phyloP scores from a whole-genome alignment of 108 stramenopile genomes.

The Fragilariopsis cylindrus region DNA sequence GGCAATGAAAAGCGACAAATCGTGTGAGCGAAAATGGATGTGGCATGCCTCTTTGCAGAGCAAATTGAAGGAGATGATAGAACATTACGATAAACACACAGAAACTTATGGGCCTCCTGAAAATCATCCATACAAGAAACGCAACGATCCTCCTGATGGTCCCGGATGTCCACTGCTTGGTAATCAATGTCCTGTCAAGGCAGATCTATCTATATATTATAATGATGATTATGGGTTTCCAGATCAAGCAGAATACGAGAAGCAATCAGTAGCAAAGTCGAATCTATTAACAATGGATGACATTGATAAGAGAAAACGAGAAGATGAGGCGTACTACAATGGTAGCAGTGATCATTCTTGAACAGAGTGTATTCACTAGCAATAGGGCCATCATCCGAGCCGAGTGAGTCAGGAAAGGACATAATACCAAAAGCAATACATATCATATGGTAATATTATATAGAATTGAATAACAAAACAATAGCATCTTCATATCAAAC shows the following conservation, averaged over 20 bases:
- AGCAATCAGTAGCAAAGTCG: slow-evolving; percentile 29
- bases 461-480: no score
- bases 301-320: slow-evolving; percentile 24
- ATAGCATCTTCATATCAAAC: no score
- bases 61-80: slow-evolving; percentile 40
- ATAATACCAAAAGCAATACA: no score
- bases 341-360: not conserved
- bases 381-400: not conserved
- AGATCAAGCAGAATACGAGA: slow-evolving; percentile 25
- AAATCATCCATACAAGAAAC: slow-evolving; percentile 35
- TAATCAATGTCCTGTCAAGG: slow-evolving; percentile 47
- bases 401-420: not conserved
- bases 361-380: not conserved
- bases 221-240: slow-evolving; percentile 43
- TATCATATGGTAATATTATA: no score
- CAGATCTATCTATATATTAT: slow-evolving; percentile 34
- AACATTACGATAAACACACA: slow-evolving; percentile 34
- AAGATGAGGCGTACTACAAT: slow-evolving; percentile 25
- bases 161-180: slow-evolving; percentile 39
- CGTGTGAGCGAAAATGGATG: slow-evolving; percentile 46
- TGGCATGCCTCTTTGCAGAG: slow-evolving; percentile 38
- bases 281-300: slow-evolving; percentile 37
- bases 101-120: slow-evolving; percentile 43
- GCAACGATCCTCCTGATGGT: slow-evolving; percentile 20
- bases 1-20: slow-evolving; percentile 31